Conservation (phyloP, 306 rosid genomes). For the Cicer pinnatifidum region DNA sequence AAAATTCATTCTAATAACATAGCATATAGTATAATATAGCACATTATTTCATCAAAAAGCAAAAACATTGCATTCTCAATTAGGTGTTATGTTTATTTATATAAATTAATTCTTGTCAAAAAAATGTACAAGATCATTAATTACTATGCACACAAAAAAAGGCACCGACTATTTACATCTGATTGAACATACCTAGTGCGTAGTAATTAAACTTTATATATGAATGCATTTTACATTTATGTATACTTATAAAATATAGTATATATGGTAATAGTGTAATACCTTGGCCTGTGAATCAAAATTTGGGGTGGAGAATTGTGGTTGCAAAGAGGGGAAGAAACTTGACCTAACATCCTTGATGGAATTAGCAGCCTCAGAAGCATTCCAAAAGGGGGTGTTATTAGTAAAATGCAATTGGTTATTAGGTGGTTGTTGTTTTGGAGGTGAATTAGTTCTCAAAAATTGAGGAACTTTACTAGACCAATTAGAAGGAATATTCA, state of each 20-base stretch:
- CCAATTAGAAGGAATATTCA: conserved; percentile 47
- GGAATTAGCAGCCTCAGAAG: conserved; percentile 61
- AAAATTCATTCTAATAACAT: no score
- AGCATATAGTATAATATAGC: no score
- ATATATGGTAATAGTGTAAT: background rate
- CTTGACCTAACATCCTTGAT: conserved; percentile 65
- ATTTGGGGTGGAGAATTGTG: conserved; percentile 53
- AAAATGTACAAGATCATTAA: no score
- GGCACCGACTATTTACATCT: no score
- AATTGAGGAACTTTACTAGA: conserved; percentile 81
- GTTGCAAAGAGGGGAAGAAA: conserved; percentile 74
- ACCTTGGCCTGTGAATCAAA: conserved; percentile 69
- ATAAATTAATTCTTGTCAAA: no score
- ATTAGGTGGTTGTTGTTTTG: conserved; percentile 58
- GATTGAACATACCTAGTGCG: no score
- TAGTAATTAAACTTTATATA: no score
- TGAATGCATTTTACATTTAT: no score
- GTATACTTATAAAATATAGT: background rate
- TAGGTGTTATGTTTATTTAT: no score
- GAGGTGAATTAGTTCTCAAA: conserved; percentile 68
- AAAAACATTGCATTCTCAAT: no score
- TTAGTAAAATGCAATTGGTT: conserved; percentile 82
- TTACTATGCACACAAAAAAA: no score
- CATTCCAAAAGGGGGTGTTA: conserved; percentile 85
- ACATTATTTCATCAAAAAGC: no score